These are phyloP conservation scores for Chrysanthemum makinoi DNA, from an alignment of 129 eudicot genomes.

Conservation along the genomic window DNA sequence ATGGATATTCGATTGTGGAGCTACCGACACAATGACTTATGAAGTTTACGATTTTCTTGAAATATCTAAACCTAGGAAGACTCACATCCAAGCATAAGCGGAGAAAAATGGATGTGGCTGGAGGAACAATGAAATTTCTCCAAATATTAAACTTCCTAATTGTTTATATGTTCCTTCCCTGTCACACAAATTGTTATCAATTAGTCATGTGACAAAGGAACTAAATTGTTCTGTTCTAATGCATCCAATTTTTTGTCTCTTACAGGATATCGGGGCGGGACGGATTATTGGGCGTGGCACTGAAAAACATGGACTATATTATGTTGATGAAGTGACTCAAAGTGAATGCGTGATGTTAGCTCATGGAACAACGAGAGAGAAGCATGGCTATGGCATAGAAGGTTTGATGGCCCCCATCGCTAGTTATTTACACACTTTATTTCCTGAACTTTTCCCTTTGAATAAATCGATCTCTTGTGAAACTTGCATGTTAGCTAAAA, in stretches of 20 bases:
- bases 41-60: not conserved
- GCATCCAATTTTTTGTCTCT: not conserved
- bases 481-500: constrained; percentile 11
- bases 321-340: not conserved
- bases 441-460: not conserved
- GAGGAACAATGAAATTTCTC: constrained; percentile 5
- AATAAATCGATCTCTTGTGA: not conserved
- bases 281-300: not conserved
- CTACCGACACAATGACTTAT: not conserved
- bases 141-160: not conserved
- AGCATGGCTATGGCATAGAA: constrained; percentile 8
- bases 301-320: not conserved
- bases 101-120: not conserved
- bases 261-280: not conserved
- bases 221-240: not conserved
- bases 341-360: not conserved
- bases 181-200: constrained; percentile 3
- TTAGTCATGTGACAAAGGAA: constrained; percentile 22
- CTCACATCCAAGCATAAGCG: not conserved
- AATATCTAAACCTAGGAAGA: not conserved
- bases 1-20: constrained; percentile 4
- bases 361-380: not conserved
- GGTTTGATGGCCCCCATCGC: constrained; percentile 12
- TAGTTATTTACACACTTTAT: not conserved
- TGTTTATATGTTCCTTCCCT: constrained; percentile 7